Conservation (phyloP, 192 early-diverging fungal genomes). For the Chytriomyces sp. region DNA sequence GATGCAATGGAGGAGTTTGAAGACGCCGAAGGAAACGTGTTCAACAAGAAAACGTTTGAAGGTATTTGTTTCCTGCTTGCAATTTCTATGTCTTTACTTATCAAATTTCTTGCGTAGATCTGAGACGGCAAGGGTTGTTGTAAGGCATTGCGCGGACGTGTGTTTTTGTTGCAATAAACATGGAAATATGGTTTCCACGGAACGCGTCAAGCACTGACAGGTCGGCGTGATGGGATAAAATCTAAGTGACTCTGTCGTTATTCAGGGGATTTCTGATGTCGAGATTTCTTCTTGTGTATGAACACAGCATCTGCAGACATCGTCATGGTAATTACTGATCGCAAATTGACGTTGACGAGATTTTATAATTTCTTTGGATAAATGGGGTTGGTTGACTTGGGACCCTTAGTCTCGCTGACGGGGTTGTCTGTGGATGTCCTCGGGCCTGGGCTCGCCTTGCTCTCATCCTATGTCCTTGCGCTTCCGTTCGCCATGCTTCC, state of each 20-base stretch:
- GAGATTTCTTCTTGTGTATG: too few relatives aligned
- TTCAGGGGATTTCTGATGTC: too few relatives aligned
- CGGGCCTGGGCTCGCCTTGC: constrained; percentile 16
- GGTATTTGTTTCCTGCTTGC: constrained; percentile 39
- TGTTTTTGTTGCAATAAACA: background rate
- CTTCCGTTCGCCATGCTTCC: constrained; percentile 12
- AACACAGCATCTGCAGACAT: too few relatives aligned
- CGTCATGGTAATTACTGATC: too few relatives aligned
- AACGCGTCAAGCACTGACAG: too few relatives aligned
- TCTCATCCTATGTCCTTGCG: constrained; percentile 20
- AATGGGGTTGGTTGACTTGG: constrained; percentile 16
- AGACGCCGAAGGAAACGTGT: constrained; percentile 76
- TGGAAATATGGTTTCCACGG: too few relatives aligned
- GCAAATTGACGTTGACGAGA: too few relatives aligned
- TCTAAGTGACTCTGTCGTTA: too few relatives aligned
- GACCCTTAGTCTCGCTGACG: background rate
- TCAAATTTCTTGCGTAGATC: constrained; percentile 29
- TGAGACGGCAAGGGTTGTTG: constrained; percentile 50
- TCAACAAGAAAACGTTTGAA: constrained; percentile 67
- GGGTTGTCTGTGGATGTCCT: constrained; percentile 20
- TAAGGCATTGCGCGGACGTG: constrained; percentile 11
- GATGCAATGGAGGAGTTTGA: constrained; percentile 88
- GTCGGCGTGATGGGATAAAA: too few relatives aligned
- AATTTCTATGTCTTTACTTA: background rate
- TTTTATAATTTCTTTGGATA: too few relatives aligned